phyloP scores from a whole-genome alignment of 805 yeast species.

The Jamesozyma rosinii region DNA sequence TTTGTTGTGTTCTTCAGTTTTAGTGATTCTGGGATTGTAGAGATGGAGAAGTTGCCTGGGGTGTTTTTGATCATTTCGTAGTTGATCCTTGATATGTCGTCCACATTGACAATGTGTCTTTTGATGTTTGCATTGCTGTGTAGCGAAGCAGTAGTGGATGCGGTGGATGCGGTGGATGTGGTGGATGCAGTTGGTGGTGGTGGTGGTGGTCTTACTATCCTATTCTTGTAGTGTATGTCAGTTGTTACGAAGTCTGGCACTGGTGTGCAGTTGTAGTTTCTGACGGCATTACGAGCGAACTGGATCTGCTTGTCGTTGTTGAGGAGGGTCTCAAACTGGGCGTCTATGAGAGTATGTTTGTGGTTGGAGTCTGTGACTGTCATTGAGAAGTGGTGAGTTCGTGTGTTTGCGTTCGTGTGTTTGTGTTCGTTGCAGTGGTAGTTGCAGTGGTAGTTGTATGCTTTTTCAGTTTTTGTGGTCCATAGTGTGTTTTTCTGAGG shows the following conservation, averaged over 20 bases:
- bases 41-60: conserved; percentile 22
- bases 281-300: conserved; percentile 12
- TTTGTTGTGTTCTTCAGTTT: neutral
- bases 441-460: neutral
- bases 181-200: neutral
- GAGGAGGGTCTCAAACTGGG: neutral
- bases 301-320: conserved; percentile 11
- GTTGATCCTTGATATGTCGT: conserved; percentile 28
- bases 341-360: neutral
- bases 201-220: neutral
- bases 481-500: neutral
- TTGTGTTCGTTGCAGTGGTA: neutral
- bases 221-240: conserved; percentile 3
- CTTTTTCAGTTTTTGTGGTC: neutral
- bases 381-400: too few relatives aligned
- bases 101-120: conserved; percentile 27
- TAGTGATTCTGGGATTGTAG: neutral
- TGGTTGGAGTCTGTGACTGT: too few relatives aligned
- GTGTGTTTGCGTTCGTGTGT: neutral
- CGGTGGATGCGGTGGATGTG: neutral
- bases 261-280: conserved; percentile 5
- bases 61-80: conserved; percentile 28
- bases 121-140: conserved; percentile 9
- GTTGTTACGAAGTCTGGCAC: neutral
- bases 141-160: neutral